A percentile compares a stretch with the other conserved stretches of the same genome.
phyloP scores from a whole-genome alignment of 2,329 filamentous ascomycete genomes.

The Fusarium incarnatum region DNA sequence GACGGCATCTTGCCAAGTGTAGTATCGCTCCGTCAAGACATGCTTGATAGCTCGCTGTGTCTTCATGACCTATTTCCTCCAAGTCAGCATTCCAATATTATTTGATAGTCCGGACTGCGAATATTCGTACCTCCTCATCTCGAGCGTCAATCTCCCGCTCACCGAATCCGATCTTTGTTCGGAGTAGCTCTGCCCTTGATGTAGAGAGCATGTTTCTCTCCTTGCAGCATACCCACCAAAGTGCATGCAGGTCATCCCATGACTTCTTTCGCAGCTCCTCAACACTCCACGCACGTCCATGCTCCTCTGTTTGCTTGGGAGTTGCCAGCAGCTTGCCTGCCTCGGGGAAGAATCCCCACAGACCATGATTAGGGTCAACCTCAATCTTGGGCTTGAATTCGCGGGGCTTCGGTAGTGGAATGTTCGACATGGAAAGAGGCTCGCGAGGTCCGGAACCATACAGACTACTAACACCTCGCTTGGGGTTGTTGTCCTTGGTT shows the following conservation, averaged over 20 bases:
- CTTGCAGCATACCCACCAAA: conserved; percentile 96
- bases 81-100: conserved; percentile 22
- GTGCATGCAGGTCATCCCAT: conserved; percentile 90
- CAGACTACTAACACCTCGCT: conserved; percentile 84
- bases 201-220: conserved; percentile 93
- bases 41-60: conserved; percentile 89
- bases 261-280: conserved; percentile 89
- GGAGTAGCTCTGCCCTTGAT: conserved; percentile 73
- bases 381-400: conserved; percentile 69
- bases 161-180: conserved; percentile 79
- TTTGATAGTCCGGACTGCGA: background rate
- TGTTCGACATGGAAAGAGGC: conserved; percentile 78
- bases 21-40: conserved; percentile 86
- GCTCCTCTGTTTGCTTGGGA: conserved; percentile 75
- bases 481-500: conserved; percentile 78
- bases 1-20: conserved; percentile 84
- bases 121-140: conserved; percentile 71
- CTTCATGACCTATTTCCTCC: conserved; percentile 68
- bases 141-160: conserved; percentile 73
- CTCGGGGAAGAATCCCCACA: conserved; percentile 91
- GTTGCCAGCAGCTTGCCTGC: conserved; percentile 75
- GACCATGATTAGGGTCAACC: conserved; percentile 80
- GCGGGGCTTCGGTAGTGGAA: conserved; percentile 77
- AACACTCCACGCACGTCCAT: conserved; percentile 86
- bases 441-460: conserved; percentile 80